A percentile compares a stretch with the other conserved stretches of the same genome.
Evolutionary conservation across 352 stramenopile species (phyloP).

Genomic region (Phytophthora fragariaefolia): DNA sequence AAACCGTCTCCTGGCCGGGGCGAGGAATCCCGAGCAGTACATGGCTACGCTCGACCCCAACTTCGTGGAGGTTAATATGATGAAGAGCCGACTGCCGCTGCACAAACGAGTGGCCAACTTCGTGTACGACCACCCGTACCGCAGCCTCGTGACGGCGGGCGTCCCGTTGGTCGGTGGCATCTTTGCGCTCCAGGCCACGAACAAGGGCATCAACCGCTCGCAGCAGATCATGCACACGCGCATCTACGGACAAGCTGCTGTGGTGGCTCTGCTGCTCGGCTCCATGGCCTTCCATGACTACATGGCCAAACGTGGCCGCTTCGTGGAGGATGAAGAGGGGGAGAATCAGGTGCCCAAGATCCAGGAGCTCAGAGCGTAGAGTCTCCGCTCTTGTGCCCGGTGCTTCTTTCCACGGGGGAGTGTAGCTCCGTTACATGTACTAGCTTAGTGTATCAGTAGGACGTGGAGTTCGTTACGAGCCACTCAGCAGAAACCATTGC

Average conservation of each 20-base stretch:
- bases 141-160: slow-evolving; percentile 31
- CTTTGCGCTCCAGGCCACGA: slow-evolving; percentile 42
- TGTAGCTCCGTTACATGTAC: too few species aligned
- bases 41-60: slow-evolving; percentile 42
- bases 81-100: slow-evolving; percentile 27
- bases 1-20: slow-evolving; percentile 38
- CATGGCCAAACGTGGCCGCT: slow-evolving; percentile 47
- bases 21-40: slow-evolving; percentile 50
- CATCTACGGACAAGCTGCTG: slow-evolving; percentile 48
- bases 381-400: background rate
- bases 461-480: slow-evolving; percentile 12
- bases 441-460: background rate
- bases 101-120: slow-evolving; percentile 48
- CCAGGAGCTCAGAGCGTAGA: slow-evolving; percentile 25
- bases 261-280: slow-evolving; percentile 40
- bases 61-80: slow-evolving; percentile 28
- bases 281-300: slow-evolving; percentile 58
- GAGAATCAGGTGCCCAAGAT: slow-evolving; percentile 19
- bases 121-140: slow-evolving; percentile 54
- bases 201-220: slow-evolving; percentile 37
- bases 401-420: background rate
- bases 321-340: slow-evolving; percentile 28
- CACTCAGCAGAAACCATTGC: slow-evolving; percentile 28
- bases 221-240: slow-evolving; percentile 64
- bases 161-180: slow-evolving; percentile 49